These are phyloP conservation scores for Coniosporium tulheliwenetii DNA, from an alignment of 2,329 filamentous ascomycete genomes.

Conservation along the genomic window DNA sequence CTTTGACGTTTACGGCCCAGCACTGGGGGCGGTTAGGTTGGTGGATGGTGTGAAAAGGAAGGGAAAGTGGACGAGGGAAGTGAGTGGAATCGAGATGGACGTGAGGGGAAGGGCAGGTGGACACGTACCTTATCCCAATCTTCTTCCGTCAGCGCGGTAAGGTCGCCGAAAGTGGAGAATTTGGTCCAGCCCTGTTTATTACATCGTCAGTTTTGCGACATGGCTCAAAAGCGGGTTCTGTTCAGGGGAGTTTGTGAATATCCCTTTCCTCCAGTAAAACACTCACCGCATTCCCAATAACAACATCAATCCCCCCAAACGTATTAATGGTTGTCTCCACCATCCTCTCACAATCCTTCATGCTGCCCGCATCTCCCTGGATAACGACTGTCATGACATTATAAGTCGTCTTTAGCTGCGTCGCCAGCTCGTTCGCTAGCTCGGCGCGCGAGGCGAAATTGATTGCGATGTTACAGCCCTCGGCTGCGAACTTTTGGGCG, in stretches of 20 bases:
- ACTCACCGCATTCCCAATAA: slow-evolving; percentile 58
- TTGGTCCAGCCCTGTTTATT: slow-evolving; percentile 42
- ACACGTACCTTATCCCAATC: slow-evolving; percentile 45
- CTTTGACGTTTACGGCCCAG: slow-evolving; percentile 46
- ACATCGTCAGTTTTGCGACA: background rate
- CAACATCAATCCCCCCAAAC: slow-evolving; percentile 59
- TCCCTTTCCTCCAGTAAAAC: no score
- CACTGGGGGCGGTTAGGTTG: slow-evolving; percentile 21
- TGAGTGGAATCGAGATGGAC: no score
- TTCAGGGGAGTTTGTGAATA: no score
- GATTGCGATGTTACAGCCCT: slow-evolving; percentile 54
- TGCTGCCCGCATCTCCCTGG: slow-evolving; percentile 49
- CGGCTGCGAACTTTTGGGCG: slow-evolving; percentile 48
- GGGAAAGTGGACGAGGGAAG: slow-evolving; percentile 3
- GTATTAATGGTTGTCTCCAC: slow-evolving; percentile 42
- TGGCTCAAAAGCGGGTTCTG: background rate
- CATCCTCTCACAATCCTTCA: slow-evolving; percentile 41
- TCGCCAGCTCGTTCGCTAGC: slow-evolving; percentile 42
- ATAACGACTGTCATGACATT: slow-evolving; percentile 38
- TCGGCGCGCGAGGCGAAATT: slow-evolving; percentile 53
- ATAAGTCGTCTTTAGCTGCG: slow-evolving; percentile 36
- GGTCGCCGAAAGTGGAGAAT: slow-evolving; percentile 39
- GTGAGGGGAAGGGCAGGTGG: background rate
- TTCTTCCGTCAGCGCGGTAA: slow-evolving; percentile 41
- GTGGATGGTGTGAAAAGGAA: slow-evolving; percentile 8